Conservation (phyloP, 164 flowering plant genomes). For the Vitis rupestris region DNA sequence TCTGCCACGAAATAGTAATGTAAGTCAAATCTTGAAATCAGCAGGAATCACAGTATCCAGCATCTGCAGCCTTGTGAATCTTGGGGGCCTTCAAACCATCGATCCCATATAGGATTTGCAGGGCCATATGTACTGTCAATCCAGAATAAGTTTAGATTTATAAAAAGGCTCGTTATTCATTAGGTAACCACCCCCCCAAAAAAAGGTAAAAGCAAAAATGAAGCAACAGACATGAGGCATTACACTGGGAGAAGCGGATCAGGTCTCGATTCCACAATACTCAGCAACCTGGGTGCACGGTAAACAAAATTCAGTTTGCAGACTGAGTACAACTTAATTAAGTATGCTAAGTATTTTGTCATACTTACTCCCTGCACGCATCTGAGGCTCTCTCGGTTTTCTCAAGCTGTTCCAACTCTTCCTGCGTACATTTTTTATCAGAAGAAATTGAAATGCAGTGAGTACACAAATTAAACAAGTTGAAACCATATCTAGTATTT, state of each 20-base stretch:
- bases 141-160: background rate
- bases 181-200: background rate
- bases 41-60: conserved; percentile 45
- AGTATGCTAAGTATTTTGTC: background rate
- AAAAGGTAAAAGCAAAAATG: background rate
- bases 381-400: conserved; percentile 63
- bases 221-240: conserved; percentile 4
- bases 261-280: conserved; percentile 45
- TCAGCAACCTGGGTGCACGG: conserved; percentile 40
- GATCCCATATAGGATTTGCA: conserved; percentile 61
- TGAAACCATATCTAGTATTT: too few relatives aligned
- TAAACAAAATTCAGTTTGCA: background rate
- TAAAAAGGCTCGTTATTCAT: too few relatives aligned
- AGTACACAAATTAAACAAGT: too few relatives aligned
- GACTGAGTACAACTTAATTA: background rate
- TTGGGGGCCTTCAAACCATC: conserved; percentile 74
- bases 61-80: conserved; percentile 68
- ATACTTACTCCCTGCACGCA: conserved; percentile 75
- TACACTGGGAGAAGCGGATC: conserved; percentile 82
- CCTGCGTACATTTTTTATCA: conserved; percentile 34
- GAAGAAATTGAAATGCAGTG: background rate
- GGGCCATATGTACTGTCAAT: conserved; percentile 64
- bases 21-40: background rate
- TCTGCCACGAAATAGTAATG: background rate
- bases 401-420: conserved; percentile 77